A percentile compares a stretch with the other conserved stretches of the same genome.
These are phyloP conservation scores for Aquanectria penicillioides DNA, from an alignment of 2,329 filamentous ascomycete species.

Conservation along the genomic window DNA sequence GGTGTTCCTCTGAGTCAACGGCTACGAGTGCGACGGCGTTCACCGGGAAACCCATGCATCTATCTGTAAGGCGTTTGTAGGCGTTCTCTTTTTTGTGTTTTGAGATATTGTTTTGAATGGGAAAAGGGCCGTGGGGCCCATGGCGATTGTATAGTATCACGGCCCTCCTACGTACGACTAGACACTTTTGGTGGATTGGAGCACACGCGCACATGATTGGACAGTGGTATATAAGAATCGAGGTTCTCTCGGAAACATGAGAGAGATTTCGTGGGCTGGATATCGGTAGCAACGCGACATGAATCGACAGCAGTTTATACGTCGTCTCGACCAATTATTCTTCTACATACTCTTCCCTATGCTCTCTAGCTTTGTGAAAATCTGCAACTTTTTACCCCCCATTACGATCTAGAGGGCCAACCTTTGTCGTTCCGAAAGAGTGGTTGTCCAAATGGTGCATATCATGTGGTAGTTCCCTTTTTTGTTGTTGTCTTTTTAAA, in stretches of 20 bases:
- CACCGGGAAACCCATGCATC: constrained; percentile 24
- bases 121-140: constrained; percentile 21
- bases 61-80: constrained; percentile 38
- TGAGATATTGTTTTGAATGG: constrained; percentile 6
- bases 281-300: constrained; percentile 35
- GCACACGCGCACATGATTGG: constrained; percentile 34
- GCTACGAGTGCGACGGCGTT: constrained; percentile 2
- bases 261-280: constrained; percentile 19
- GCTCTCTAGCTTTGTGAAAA: too few species aligned
- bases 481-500: too few species aligned
- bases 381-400: too few species aligned
- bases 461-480: too few species aligned
- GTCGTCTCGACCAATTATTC: not conserved
- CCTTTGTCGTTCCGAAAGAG: too few species aligned
- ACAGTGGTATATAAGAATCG: constrained; percentile 31
- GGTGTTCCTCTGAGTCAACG: constrained; percentile 32
- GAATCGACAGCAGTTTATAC: constrained; percentile 31
- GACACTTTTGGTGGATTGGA: constrained; percentile 26
- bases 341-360: not conserved
- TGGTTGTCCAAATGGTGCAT: not conserved
- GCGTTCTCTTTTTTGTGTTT: constrained; percentile 25
- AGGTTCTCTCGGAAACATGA: constrained; percentile 20
- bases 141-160: constrained; percentile 35
- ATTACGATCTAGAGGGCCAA: too few species aligned
- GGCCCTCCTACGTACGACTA: constrained; percentile 31